Base-by-base conservation (phyloP, 2,329 filamentous ascomycete genomes). In the Nigrospora osmanthi region DNA sequence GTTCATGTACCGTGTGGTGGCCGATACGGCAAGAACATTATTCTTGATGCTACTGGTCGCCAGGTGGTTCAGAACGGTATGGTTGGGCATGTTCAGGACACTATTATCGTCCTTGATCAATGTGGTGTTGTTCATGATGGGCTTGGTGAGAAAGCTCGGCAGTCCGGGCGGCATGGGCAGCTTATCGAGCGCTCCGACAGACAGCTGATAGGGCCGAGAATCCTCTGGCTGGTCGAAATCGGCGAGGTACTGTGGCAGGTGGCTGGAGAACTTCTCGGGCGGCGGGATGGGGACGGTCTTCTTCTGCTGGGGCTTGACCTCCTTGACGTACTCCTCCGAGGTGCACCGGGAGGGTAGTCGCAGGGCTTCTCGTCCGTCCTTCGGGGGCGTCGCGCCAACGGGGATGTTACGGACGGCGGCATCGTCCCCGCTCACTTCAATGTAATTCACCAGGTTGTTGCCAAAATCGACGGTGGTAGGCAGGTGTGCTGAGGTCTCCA, bases 31-130 rank as follows among this genome's bases (percentile, higher is more conserved):
- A 52, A 98, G 74, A 23, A 97, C 87, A 51, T 91, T 90, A 54
- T 95, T 89, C 71, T 95, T 96, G 66, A 98, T 98, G 64, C 90
- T 96, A 66, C 91, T 97, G 3, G 93, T 98, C 40, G 91, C 91
- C 54, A 98, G 72, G 64, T 98, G 93, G 55, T 98, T 98, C 51
- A 98, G 71, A 31, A 97, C 89, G 0, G 93, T 96, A 60, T 98
- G 91, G 58, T 97, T 98, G 13, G 93, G 93, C 78, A 96, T 91
- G 54, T 89, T 93, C 51, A 98, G 71, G 49, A 98, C 93, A 67
- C 90, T 96, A 65, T 91, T 95, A 67, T 98, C 93, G 62, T 98
- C 93, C 71, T 97, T 97, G 75, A 95, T 89, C 7, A 91, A 83
- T 23, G 88, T 89, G 3, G 83, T 84, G 40, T 87, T 87, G 63